Base-by-base conservation (phyloP, 2,329 filamentous ascomycete genomes). In the Pseudogymnoascus sp. region DNA sequence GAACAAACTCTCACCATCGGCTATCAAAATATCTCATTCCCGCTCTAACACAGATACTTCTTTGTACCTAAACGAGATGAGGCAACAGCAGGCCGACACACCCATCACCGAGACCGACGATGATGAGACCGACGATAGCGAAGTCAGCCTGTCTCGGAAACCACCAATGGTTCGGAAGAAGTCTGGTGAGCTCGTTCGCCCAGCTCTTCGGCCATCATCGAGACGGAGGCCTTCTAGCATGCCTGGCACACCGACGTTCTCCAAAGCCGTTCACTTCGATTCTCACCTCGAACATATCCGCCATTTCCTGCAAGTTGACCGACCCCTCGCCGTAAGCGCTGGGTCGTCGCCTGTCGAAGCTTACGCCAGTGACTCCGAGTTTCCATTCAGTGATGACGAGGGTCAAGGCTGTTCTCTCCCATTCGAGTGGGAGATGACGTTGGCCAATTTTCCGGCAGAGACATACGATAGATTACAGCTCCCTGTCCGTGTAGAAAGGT, bases 191-290 rank as follows among this genome's bases (percentile, higher is more conserved):
- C 81, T 99, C 34, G 94, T 99, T 61, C 86, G 94, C 67, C 94
- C 94, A 10, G 94, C 94, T 18, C 81, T 99, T 58, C 85, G 94
- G 57, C 84, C 87, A 37, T 79, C 89, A 10, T 89, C 88, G 12
- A 82, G 83, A 65, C 82, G 90, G 65, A 83, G 94, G 61, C 92
- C 92, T 0, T 95, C 90, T 3, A 97, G 92, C 76, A 95, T 97
- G 90, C 94, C 94, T 7, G 94, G 94, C 59, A 99, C 94, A 0
- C 94, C 94, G 0, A 94, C 92, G 7, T 97, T 92, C 71, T 88
- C 88, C 66, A 99, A 99, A 74, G 91, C 89, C 10, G 94, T 99
- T n/a, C 94, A 99, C 74, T 99, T 99, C 71, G 94, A 97, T 74
- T 90, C 92, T 23, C 90, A 96, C 70, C 83, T 97, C 37, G 94